Conservation (phyloP, 2,329 filamentous ascomycete genomes). For the Clarireedia hainanense region DNA sequence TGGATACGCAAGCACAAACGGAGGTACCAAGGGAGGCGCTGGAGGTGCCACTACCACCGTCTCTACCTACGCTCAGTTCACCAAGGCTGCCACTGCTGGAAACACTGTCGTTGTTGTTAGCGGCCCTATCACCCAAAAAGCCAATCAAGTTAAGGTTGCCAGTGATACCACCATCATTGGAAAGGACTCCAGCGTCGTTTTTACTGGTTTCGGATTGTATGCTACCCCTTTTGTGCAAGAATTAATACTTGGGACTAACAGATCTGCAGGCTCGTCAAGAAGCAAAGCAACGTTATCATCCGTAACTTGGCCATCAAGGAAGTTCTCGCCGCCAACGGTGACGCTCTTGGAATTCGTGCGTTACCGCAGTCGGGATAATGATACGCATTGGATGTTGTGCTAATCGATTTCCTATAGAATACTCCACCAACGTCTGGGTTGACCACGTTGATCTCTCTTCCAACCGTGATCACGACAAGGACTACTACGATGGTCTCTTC, state of each 20-base stretch:
- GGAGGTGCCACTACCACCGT: slow-evolving; percentile 38
- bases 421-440: slow-evolving; percentile 7
- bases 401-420: not conserved
- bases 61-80: slow-evolving; percentile 35
- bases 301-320: slow-evolving; percentile 47
- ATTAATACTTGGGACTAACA: not conserved
- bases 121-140: not conserved
- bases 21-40: slow-evolving; percentile 37
- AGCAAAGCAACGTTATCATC: slow-evolving; percentile 45
- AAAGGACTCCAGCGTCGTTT: not conserved
- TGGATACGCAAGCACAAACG: slow-evolving; percentile 41
- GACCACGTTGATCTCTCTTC: slow-evolving; percentile 25
- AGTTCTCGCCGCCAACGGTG: slow-evolving; percentile 37
- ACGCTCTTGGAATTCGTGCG: slow-evolving; percentile 41
- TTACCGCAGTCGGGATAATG: slow-evolving; percentile 12
- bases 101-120: slow-evolving; percentile 1
- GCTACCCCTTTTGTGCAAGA: not conserved
- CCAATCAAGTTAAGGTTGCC: not conserved
- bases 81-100: slow-evolving; percentile 2
- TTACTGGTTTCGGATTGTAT: slow-evolving; percentile 6
- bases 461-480: slow-evolving; percentile 33
- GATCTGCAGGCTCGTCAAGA: not conserved
- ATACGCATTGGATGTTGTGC: not conserved
- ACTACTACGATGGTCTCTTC: slow-evolving; percentile 36
- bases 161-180: slow-evolving; percentile 6